These are phyloP conservation scores for Thymus quinquecostatus DNA, from an alignment of 257 asterid species.

Conservation along the genomic window DNA sequence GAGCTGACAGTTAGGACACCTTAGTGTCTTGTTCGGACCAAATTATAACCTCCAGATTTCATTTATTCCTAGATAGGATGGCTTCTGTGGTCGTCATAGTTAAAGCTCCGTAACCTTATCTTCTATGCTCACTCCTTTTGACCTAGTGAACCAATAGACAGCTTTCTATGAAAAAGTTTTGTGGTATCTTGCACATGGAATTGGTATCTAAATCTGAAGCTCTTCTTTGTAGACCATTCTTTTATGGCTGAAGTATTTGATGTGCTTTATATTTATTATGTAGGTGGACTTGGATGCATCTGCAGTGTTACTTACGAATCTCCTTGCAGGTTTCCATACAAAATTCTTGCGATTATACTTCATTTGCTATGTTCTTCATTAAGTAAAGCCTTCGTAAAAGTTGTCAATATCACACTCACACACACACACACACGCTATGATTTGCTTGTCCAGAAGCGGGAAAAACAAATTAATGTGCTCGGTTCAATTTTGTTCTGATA, in stretches of 20 bases:
- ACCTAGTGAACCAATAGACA: background rate
- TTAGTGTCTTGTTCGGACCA: too few relatives aligned
- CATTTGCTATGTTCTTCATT: conserved; percentile 22
- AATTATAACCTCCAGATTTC: too few relatives aligned
- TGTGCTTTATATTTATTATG: conserved; percentile 24
- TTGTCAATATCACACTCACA: background rate
- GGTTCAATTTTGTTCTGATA: background rate
- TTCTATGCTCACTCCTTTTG: too few relatives aligned
- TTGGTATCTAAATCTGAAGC: background rate
- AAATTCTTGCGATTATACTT: conserved; percentile 26
- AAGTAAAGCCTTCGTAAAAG: conserved; percentile 20
- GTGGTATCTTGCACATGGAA: conserved; percentile 1
- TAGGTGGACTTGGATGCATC: conserved; percentile 96
- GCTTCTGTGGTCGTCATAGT: too few relatives aligned
- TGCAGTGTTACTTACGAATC: conserved; percentile 83
- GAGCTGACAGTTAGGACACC: too few relatives aligned
- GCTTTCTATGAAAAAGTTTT: conserved; percentile 25
- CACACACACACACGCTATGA: background rate
- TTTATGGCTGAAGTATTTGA: conserved; percentile 23
- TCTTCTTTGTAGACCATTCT: conserved; percentile 11
- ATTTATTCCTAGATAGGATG: too few relatives aligned
- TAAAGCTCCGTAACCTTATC: too few relatives aligned
- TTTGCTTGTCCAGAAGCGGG: conserved; percentile 11
- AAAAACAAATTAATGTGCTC: background rate
- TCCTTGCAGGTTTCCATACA: conserved; percentile 67